These are phyloP conservation scores for Sporothrix brunneoviolacea DNA, from an alignment of 2,329 filamentous ascomycete genomes.

Conservation along the genomic window DNA sequence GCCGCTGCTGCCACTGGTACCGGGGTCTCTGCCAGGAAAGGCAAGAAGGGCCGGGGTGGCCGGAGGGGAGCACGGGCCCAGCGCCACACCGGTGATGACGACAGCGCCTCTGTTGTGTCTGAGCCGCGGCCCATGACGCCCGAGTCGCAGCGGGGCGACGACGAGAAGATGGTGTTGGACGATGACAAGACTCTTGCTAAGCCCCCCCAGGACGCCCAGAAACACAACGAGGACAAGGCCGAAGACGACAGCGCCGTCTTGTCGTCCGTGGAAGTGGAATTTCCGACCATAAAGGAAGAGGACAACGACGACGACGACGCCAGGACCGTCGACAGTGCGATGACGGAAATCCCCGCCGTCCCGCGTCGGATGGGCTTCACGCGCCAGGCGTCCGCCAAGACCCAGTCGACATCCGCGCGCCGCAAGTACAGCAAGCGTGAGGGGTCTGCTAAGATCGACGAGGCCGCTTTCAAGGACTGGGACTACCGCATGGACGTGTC, in stretches of 20 bases:
- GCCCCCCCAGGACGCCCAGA: slow-evolving; percentile 6
- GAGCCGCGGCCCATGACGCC: slow-evolving; percentile 54
- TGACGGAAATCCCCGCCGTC: slow-evolving; percentile 21
- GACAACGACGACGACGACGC: slow-evolving; percentile 40
- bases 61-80: slow-evolving; percentile 33
- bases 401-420: slow-evolving; percentile 75
- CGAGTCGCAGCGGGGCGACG: slow-evolving; percentile 37
- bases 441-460: slow-evolving; percentile 72
- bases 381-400: slow-evolving; percentile 49
- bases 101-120: slow-evolving; percentile 27
- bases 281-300: slow-evolving; percentile 36
- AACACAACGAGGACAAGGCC: slow-evolving; percentile 23
- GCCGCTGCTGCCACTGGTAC: slow-evolving; percentile 21
- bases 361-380: slow-evolving; percentile 43
- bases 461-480: slow-evolving; percentile 83
- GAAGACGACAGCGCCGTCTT: slow-evolving; percentile 31
- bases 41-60: slow-evolving; percentile 19
- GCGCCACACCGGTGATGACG: slow-evolving; percentile 33
- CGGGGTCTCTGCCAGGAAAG: slow-evolving; percentile 19
- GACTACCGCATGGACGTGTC: slow-evolving; percentile 84
- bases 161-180: slow-evolving; percentile 22
- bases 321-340: slow-evolving; percentile 2
- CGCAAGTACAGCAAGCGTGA: slow-evolving; percentile 81
- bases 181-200: slow-evolving; percentile 18
- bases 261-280: slow-evolving; percentile 46